A percentile compares a stretch with the other conserved stretches of the same genome.
These are phyloP conservation scores for Skeletonema costatum DNA, from an alignment of 108 stramenopile species.

Conservation along the genomic window DNA sequence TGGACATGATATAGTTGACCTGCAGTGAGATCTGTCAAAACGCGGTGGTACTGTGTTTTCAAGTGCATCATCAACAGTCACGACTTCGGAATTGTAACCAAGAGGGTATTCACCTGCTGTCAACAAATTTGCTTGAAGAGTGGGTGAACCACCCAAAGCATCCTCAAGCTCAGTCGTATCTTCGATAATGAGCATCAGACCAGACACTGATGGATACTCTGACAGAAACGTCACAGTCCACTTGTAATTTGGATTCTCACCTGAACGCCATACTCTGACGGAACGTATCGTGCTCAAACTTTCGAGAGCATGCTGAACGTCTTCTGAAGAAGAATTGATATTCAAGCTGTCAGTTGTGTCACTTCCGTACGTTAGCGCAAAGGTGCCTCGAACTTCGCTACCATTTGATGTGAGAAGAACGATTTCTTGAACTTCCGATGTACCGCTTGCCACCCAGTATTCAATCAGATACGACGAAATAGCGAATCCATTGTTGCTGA, in stretches of 20 bases:
- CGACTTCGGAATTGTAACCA: constrained; percentile 42
- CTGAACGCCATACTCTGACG: constrained; percentile 49
- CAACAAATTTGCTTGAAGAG: constrained; percentile 18
- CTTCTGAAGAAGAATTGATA: constrained; percentile 55
- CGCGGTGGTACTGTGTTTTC: constrained; percentile 16
- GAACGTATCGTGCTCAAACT: constrained; percentile 55
- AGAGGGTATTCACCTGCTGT: constrained; percentile 32
- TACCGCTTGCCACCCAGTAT: constrained; percentile 60
- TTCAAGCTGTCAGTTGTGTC: constrained; percentile 37
- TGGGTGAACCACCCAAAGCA: constrained; percentile 1
- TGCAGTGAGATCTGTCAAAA: constrained; percentile 51
- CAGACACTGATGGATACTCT: constrained; percentile 51
- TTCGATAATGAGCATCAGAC: constrained; percentile 17
- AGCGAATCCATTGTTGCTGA: constrained; percentile 53
- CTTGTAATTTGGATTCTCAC: constrained; percentile 32
- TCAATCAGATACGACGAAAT: constrained; percentile 64
- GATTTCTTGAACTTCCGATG: constrained; percentile 56
- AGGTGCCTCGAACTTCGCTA: constrained; percentile 28
- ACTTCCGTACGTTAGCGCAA: constrained; percentile 24
- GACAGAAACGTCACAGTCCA: constrained; percentile 75
- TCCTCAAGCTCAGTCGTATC: constrained; percentile 20
- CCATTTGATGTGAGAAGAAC: constrained; percentile 18
- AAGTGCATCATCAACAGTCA: constrained; percentile 21
- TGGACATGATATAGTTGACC: constrained; percentile 63
- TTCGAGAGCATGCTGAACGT: constrained; percentile 55